phyloP scores from a whole-genome alignment of 1,139 yeast species.

The Sugiyamaella pinicola region DNA sequence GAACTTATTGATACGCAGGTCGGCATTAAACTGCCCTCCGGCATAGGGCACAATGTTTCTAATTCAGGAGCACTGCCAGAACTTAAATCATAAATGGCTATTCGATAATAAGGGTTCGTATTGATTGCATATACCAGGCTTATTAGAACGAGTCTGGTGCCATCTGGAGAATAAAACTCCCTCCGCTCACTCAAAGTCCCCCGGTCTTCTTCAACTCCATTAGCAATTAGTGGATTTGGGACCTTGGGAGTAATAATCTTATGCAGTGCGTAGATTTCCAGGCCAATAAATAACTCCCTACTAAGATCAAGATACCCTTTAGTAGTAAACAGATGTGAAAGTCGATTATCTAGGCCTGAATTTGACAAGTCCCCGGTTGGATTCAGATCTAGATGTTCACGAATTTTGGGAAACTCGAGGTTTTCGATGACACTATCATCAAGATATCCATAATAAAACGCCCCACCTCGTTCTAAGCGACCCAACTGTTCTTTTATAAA shows the following conservation, averaged over 20 bases:
- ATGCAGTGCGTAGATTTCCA: slow-evolving; percentile 17
- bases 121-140: slow-evolving; percentile 1
- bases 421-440: background rate
- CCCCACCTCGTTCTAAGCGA: background rate
- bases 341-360: background rate
- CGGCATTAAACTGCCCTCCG: slow-evolving; percentile 11
- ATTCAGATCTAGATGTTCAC: background rate
- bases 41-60: slow-evolving; percentile 3
- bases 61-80: slow-evolving; percentile 6
- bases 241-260: slow-evolving; percentile 16
- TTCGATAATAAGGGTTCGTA: background rate
- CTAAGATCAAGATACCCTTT: slow-evolving; percentile 2
- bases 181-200: background rate
- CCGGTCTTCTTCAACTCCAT: background rate
- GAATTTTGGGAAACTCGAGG: background rate
- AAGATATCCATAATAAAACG: slow-evolving; percentile 5
- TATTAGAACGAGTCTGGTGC: slow-evolving; percentile 13
- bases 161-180: slow-evolving; percentile 17
- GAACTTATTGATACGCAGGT: slow-evolving; percentile 13
- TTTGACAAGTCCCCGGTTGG: background rate
- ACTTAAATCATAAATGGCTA: slow-evolving; percentile 13
- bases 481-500: slow-evolving; percentile 3
- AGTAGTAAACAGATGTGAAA: background rate
- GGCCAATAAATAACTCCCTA: slow-evolving; percentile 12
- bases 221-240: background rate